These are phyloP conservation scores for Scedosporium minutisporum DNA, from an alignment of 2,329 filamentous ascomycete genomes.

Conservation along the genomic window DNA sequence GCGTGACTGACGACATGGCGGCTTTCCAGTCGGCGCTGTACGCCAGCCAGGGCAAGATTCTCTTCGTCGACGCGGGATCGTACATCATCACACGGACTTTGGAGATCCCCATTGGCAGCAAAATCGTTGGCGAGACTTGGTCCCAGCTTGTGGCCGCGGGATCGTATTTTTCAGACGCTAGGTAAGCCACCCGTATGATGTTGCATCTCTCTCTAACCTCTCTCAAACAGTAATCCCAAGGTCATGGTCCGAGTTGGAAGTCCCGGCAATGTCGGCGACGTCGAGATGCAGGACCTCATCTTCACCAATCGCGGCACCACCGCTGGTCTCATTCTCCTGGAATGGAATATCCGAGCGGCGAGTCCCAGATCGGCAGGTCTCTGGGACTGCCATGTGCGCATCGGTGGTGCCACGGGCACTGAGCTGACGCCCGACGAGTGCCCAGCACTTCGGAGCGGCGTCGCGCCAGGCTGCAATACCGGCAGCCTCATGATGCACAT, in stretches of 20 bases:
- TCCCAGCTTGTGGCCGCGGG: slow-evolving; percentile 17
- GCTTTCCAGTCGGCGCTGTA: slow-evolving; percentile 36
- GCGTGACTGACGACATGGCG: slow-evolving; percentile 42
- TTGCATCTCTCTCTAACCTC: neutral
- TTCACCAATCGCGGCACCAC: slow-evolving; percentile 56
- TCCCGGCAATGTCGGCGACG: slow-evolving; percentile 49
- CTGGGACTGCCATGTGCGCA: slow-evolving; percentile 62
- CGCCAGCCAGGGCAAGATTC: slow-evolving; percentile 24
- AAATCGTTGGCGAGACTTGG: slow-evolving; percentile 28
- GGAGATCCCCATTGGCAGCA: slow-evolving; percentile 20
- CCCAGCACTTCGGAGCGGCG: slow-evolving; percentile 21
- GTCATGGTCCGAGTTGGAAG: slow-evolving; percentile 57
- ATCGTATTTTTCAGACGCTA: slow-evolving; percentile 9
- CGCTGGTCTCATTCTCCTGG: slow-evolving; percentile 58
- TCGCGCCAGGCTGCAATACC: slow-evolving; percentile 41
- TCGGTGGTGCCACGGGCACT: slow-evolving; percentile 61
- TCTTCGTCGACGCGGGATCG: slow-evolving; percentile 34
- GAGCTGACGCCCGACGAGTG: slow-evolving; percentile 53
- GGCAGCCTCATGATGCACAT: slow-evolving; percentile 44
- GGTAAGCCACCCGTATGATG: slow-evolving; percentile 1
- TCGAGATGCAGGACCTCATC: slow-evolving; percentile 62
- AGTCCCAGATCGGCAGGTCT: slow-evolving; percentile 26
- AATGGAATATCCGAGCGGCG: slow-evolving; percentile 42
- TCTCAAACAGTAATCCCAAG: slow-evolving; percentile 30
- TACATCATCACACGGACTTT: slow-evolving; percentile 29